phyloP scores from a whole-genome alignment of 75 land plant species.

The Cupressus sempervirens region DNA sequence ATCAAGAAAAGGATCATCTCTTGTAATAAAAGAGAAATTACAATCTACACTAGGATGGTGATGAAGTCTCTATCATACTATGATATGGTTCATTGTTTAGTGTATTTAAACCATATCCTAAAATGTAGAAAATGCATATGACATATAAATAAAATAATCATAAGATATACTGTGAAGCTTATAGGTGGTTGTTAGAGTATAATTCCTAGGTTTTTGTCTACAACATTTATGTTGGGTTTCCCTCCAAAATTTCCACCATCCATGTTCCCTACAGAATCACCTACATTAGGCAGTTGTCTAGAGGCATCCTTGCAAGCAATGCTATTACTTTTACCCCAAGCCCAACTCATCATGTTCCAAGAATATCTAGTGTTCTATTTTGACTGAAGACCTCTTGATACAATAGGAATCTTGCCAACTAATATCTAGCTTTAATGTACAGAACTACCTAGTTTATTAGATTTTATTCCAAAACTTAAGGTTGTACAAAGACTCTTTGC shows the following conservation, averaged over 20 bases:
- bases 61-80: background rate
- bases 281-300: background rate
- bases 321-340: constrained; percentile 22
- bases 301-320: constrained; percentile 8
- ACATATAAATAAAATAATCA: background rate
- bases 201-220: constrained; percentile 4
- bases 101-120: too few relatives aligned
- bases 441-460: constrained; percentile 24
- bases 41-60: constrained; percentile 11
- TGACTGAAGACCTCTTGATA: constrained; percentile 1
- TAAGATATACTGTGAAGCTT: background rate
- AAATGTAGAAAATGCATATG: background rate
- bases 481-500: constrained; percentile 28
- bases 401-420: background rate
- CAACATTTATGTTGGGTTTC: constrained; percentile 1
- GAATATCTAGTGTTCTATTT: constrained; percentile 19
- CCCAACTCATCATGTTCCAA: constrained; percentile 33
- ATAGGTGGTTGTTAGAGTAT: background rate
- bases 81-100: too few relatives aligned
- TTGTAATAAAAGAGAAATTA: constrained; percentile 24
- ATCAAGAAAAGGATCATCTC: constrained; percentile 80
- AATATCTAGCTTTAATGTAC: constrained; percentile 17
- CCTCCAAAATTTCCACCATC: background rate
- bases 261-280: background rate
- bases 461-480: constrained; percentile 26